A percentile compares a stretch with the other conserved stretches of the same genome.
These are phyloP conservation scores for Podila minutissima DNA, from an alignment of 192 early-diverging fungal species.

Conservation along the genomic window DNA sequence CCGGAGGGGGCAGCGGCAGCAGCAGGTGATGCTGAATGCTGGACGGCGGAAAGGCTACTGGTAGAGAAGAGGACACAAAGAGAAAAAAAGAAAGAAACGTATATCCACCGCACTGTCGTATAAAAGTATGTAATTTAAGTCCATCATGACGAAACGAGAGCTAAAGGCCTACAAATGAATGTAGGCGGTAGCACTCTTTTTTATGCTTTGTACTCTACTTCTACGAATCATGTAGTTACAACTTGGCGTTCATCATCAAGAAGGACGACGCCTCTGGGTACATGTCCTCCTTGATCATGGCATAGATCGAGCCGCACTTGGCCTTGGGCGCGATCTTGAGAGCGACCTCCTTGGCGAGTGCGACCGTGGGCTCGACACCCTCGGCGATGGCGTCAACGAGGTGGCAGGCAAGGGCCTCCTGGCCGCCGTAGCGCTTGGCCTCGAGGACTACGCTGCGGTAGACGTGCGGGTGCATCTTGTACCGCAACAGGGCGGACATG, in stretches of 20 bases:
- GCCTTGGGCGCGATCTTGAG: conserved; percentile 64
- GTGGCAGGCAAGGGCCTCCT: conserved; percentile 66
- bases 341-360: conserved; percentile 64
- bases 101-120: too few relatives aligned
- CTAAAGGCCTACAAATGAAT: too few relatives aligned
- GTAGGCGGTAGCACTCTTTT: too few relatives aligned
- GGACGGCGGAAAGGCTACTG: conserved; percentile 46
- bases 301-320: conserved; percentile 61
- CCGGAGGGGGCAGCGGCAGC: conserved; percentile 16
- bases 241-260: conserved; percentile 3
- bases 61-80: conserved; percentile 1
- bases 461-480: conserved; percentile 66
- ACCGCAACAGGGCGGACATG: conserved; percentile 73
- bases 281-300: conserved; percentile 74
- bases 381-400: conserved; percentile 69
- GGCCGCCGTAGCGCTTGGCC: conserved; percentile 66
- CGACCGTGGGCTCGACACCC: conserved; percentile 54
- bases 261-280: conserved; percentile 55
- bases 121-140: too few relatives aligned
- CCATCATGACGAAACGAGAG: too few relatives aligned
- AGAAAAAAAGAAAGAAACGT: too few relatives aligned
- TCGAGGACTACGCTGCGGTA: conserved; percentile 71
- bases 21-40: conserved; percentile 24
- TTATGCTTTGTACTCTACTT: too few relatives aligned
- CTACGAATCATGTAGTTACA: too few relatives aligned